Conservation (phyloP, 2,329 filamentous ascomycete genomes). For the Didymellaceae sp. region DNA sequence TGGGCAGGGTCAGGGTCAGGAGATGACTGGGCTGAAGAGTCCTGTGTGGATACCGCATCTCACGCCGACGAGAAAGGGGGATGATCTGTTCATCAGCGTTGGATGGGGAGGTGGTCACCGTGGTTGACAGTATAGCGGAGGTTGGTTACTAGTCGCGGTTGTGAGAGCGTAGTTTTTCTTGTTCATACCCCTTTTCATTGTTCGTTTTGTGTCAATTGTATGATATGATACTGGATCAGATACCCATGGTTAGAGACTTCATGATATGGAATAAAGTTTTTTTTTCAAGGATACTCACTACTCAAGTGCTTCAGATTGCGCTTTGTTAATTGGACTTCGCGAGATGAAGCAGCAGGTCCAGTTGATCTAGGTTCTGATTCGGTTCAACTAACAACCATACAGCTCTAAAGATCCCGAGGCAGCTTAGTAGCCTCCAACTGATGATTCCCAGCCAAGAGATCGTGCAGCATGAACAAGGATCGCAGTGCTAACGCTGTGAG, state of each 20-base stretch:
- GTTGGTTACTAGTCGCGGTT: accelerated
- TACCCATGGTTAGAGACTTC: neutral
- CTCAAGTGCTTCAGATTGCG: too few species aligned
- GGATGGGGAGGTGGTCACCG: constrained; percentile 21
- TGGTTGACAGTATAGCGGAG: neutral
- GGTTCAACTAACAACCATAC: too few species aligned
- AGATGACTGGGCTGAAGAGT: constrained; percentile 38
- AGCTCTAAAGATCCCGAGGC: too few species aligned
- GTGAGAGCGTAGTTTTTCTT: neutral
- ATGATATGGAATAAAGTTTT: neutral
- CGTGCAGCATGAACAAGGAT: neutral
- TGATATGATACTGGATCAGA: neutral
- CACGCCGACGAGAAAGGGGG: constrained; percentile 70
- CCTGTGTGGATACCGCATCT: constrained; percentile 69
- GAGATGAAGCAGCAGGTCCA: too few species aligned
- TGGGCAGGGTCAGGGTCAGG: constrained; percentile 20
- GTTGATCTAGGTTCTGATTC: too few species aligned
- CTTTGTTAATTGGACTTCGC: too few species aligned
- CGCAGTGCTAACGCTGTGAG: neutral
- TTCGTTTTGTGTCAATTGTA: neutral
- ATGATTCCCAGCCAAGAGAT: too few species aligned
- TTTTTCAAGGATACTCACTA: neutral
- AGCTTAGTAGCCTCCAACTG: too few species aligned
- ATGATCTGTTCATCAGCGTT: constrained; percentile 64
- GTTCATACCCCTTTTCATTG: neutral